Percentiles rank a stretch among this genome's conserved stretches.
Evolutionary conservation across 768 basidiomycete genomes (phyloP).

Genomic region (Fomitopsis pulvina): DNA sequence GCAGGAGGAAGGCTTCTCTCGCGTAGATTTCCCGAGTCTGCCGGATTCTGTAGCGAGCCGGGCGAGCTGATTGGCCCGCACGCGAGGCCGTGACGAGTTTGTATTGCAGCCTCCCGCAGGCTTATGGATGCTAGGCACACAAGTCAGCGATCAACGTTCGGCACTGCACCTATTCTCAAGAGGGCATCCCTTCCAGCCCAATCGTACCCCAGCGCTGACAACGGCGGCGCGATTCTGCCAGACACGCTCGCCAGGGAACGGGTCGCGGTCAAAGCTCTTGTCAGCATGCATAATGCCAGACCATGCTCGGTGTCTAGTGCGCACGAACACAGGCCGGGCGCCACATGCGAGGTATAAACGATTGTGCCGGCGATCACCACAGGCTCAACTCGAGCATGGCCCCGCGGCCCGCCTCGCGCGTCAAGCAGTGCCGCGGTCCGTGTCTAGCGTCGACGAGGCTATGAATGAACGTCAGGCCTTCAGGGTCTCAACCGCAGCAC

Average conservation of each 20-base stretch:
- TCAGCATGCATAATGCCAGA: background rate
- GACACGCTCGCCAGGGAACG: background rate
- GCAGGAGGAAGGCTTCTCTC: slow-evolving; percentile 9
- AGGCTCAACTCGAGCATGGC: background rate
- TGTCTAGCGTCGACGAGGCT: too few relatives aligned
- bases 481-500: too few relatives aligned
- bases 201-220: background rate
- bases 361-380: background rate
- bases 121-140: background rate
- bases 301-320: background rate
- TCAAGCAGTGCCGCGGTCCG: background rate
- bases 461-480: too few relatives aligned
- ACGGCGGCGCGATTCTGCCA: background rate
- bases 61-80: slow-evolving; percentile 11
- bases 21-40: slow-evolving; percentile 13
- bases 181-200: too few relatives aligned
- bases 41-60: background rate
- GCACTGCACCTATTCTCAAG: too few relatives aligned
- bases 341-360: background rate
- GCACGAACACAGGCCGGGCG: background rate
- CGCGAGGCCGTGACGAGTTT: background rate
- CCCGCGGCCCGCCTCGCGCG: background rate
- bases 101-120: background rate
- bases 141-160: background rate
- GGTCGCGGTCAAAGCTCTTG: background rate